Evolutionary conservation across 306 rosid genomes (phyloP).

Genomic region (Adenanthera pavonina): DNA sequence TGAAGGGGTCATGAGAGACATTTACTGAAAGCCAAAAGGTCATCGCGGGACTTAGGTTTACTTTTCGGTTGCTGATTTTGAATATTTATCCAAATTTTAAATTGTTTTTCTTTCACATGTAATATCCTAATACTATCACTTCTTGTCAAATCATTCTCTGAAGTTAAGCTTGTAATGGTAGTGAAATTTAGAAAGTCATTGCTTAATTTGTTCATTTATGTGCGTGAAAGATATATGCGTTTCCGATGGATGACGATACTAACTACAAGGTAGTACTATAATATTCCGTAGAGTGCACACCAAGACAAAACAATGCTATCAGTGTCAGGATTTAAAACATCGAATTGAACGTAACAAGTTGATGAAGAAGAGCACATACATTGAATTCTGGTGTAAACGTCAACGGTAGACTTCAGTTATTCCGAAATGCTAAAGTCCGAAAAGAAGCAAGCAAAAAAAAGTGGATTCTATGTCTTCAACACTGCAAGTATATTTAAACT

Average conservation of each 20-base stretch:
- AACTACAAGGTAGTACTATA: background rate
- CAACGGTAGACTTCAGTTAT: constrained; percentile 12
- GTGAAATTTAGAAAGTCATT: background rate
- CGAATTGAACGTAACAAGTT: constrained; percentile 10
- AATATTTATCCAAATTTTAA: background rate
- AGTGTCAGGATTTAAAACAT: constrained; percentile 1
- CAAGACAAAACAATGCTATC: constrained; percentile 11
- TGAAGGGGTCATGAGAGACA: background rate
- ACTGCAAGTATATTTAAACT: background rate
- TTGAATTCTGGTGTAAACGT: constrained; percentile 26
- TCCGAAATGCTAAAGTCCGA: constrained; percentile 6
- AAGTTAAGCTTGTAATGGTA: background rate
- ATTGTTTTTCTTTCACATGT: too few species aligned
- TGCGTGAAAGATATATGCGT: background rate
- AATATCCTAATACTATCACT: too few species aligned
- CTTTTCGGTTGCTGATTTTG: background rate
- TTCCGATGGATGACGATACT: constrained; percentile 22
- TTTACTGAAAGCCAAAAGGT: background rate
- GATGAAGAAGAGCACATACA: constrained; percentile 13
- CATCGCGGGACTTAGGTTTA: background rate
- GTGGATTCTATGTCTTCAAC: background rate
- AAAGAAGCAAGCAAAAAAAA: background rate
- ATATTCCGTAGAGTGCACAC: background rate
- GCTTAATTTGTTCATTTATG: background rate
- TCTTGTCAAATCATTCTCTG: background rate